These are phyloP conservation scores for Aspergillus sp. DNA, from an alignment of 2,329 filamentous ascomycete genomes.

Conservation along the genomic window DNA sequence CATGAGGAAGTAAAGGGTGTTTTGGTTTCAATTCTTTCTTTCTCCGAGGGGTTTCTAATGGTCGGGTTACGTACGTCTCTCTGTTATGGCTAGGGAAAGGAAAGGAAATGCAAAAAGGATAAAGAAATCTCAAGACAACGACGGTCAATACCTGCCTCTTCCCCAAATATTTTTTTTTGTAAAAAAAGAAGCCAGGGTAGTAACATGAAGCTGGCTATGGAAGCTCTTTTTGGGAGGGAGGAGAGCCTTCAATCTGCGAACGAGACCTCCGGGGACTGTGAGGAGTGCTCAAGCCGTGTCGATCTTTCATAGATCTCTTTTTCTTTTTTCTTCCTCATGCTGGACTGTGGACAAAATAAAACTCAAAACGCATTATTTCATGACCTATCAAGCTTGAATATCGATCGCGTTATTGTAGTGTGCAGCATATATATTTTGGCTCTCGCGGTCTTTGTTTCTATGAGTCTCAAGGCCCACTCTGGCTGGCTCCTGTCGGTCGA, in stretches of 20 bases:
- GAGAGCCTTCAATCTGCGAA: slow-evolving; percentile 10
- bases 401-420: not conserved
- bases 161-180: slow-evolving; percentile 13
- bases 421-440: not conserved
- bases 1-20: slow-evolving; percentile 74
- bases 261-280: not conserved
- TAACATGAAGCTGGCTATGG: not conserved
- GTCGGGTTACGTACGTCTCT: slow-evolving; percentile 39
- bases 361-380: slow-evolving; percentile 22
- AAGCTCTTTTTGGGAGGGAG: slow-evolving; percentile 7
- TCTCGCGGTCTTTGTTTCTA: not conserved
- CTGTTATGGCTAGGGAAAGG: slow-evolving; percentile 30
- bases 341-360: slow-evolving; percentile 12
- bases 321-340: not conserved
- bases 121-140: slow-evolving; percentile 6
- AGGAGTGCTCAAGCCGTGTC: slow-evolving; percentile 6
- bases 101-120: slow-evolving; percentile 15
- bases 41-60: slow-evolving; percentile 33
- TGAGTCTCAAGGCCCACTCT: no score
- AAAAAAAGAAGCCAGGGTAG: slow-evolving; percentile 7
- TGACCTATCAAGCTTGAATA: not conserved
- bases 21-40: slow-evolving; percentile 19
- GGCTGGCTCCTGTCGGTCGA: no score
- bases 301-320: slow-evolving; percentile 12
- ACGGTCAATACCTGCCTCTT: slow-evolving; percentile 12